A percentile compares a stretch with the other conserved stretches of the same genome.
phyloP scores from a whole-genome alignment of 106 monocot genomes.

The Chionographis japonica region DNA sequence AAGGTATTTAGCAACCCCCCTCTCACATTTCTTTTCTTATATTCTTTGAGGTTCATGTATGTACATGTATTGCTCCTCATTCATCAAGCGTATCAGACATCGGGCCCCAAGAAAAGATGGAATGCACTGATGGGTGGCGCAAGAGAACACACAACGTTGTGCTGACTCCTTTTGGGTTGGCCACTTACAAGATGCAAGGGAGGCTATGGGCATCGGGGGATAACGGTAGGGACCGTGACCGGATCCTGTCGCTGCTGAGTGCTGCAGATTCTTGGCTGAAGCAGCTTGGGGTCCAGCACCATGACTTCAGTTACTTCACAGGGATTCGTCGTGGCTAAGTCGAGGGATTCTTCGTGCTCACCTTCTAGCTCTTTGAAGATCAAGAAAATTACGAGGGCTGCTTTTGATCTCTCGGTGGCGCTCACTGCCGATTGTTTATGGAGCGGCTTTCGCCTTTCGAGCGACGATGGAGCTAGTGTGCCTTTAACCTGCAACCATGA shows the following conservation, averaged over 20 bases:
- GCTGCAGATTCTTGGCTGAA: constrained; percentile 22
- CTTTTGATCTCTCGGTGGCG: too few relatives aligned
- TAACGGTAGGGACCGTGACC: neutral
- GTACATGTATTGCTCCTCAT: neutral
- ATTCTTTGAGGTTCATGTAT: neutral
- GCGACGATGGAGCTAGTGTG: too few relatives aligned
- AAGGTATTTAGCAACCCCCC: neutral
- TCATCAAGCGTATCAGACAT: neutral
- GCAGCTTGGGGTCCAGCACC: constrained; percentile 17
- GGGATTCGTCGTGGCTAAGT: constrained; percentile 1
- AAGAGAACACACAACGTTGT: neutral
- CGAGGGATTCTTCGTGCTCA: neutral
- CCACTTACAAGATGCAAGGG: constrained; percentile 18
- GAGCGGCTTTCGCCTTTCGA: too few relatives aligned
- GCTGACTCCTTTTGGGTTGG: constrained; percentile 23
- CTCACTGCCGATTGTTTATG: too few relatives aligned
- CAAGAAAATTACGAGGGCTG: too few relatives aligned
- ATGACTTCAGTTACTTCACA: constrained; percentile 17
- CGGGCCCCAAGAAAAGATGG: neutral
- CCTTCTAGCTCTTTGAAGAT: too few relatives aligned
- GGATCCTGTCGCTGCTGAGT: constrained; percentile 3
- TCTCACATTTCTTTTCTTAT: neutral
- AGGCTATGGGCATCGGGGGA: neutral
- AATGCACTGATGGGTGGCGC: neutral
- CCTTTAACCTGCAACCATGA: too few relatives aligned